Evolutionary conservation across 345 rosid species (phyloP).

Genomic region (Boechera stricta): DNA sequence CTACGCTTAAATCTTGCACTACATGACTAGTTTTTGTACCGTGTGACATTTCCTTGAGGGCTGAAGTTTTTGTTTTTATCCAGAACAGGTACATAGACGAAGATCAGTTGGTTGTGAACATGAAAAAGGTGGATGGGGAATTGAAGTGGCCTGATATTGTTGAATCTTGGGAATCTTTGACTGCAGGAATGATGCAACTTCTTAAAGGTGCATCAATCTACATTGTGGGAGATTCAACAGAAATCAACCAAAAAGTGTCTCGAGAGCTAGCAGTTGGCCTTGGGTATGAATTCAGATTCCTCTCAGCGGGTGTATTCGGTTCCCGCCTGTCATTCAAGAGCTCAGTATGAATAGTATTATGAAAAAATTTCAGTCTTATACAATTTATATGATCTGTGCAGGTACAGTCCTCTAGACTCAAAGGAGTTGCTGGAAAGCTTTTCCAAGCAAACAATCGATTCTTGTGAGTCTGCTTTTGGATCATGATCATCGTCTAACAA

Average conservation of each 20-base stretch:
- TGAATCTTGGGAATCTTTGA: slow-evolving; percentile 90
- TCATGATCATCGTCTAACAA: neutral
- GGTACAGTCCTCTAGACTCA: slow-evolving; percentile 82
- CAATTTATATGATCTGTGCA: slow-evolving; percentile 46
- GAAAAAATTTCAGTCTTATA: neutral
- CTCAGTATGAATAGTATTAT: neutral
- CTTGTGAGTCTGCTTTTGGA: slow-evolving; percentile 64
- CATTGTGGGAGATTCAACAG: slow-evolving; percentile 74
- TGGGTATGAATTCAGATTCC: slow-evolving; percentile 53
- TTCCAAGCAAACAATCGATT: slow-evolving; percentile 74
- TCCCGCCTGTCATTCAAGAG: neutral
- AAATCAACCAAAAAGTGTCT: slow-evolving; percentile 77
- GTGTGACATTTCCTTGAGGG: slow-evolving; percentile 2
- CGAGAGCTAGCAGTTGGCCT: slow-evolving; percentile 84
- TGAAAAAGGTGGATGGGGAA: slow-evolving; percentile 84
- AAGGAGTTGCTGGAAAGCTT: slow-evolving; percentile 77
- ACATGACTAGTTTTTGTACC: neutral
- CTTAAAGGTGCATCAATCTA: slow-evolving; percentile 84
- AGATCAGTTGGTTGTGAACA: slow-evolving; percentile 74
- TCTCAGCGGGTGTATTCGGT: neutral
- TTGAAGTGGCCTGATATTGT: slow-evolving; percentile 90
- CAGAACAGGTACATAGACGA: slow-evolving; percentile 79
- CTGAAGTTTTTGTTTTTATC: slow-evolving; percentile 19
- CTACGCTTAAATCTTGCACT: slow-evolving; percentile 6
- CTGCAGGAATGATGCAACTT: slow-evolving; percentile 76